Base-by-base conservation (phyloP, 129 eudicot species). In the Flaveria robusta region DNA sequence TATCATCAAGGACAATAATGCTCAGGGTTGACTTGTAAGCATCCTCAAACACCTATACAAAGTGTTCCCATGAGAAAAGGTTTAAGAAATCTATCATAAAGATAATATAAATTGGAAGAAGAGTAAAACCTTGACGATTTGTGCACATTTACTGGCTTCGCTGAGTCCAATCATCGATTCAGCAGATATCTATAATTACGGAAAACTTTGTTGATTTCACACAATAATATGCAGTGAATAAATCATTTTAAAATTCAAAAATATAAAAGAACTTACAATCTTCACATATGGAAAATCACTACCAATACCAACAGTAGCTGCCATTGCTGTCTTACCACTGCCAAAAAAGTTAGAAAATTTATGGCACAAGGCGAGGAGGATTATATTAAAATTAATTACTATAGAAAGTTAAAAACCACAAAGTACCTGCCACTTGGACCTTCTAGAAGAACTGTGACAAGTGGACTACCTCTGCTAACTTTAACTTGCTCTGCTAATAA, bases 241-340 rank as follows among this genome's bases (percentile, higher is more conserved):
- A 8, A 62, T 26, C 14, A 62, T 62, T 15, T 11, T 1, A 62
- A 27, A 13, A 4, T 27, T 27, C 15, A 62, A 49, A 59, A 42
- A 42, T n/a, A 18, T 42, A 31, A 54, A 84, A 20, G 29, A 56
- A 80, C 99, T 91, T 82, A 95, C 99, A 47, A 91, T 95, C 89
- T 95, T 95, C 79, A 95, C 99, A 77, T 91, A 95, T 12, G 99
- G 96, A 76, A 87, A 95, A 79, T 91, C 99, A 82, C 99, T 95
- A 60, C 91, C 97, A 15, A 95, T 87, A 58, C 99, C 99, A 77
- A 95, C 88, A 77, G 97, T 86, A 72, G 99, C 97, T 15, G 99
- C 96, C 94, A 89, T 91, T 80, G 99, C 97, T 75, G 97, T 87
- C 89, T 95, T 95, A 64, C 99, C 99, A 91, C 99, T 95, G 91